Evolutionary conservation across 495 filamentous ascomycete species (phyloP).

Genomic region (Talaromyces nanjingensis): DNA sequence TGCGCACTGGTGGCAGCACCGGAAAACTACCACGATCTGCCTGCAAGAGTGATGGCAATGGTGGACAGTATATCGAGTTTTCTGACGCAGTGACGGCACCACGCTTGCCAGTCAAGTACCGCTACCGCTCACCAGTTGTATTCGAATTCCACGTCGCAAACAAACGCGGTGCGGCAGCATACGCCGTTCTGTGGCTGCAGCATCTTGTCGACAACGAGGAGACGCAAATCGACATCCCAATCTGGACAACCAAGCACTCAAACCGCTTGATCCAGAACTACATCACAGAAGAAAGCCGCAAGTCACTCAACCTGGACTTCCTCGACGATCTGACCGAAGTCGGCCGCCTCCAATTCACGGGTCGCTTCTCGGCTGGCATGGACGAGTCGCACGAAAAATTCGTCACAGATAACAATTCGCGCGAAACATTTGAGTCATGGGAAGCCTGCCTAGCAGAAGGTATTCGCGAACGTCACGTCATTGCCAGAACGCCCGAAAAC

Average conservation of each 20-base stretch:
- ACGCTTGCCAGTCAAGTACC: constrained; percentile 77
- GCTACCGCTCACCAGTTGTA: constrained; percentile 81
- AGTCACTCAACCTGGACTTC: constrained; percentile 51
- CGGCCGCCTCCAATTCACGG: constrained; percentile 71
- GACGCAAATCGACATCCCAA: constrained; percentile 69
- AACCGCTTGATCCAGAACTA: constrained; percentile 82
- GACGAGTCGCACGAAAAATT: constrained; percentile 81
- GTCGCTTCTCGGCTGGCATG: constrained; percentile 80
- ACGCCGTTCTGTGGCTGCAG: constrained; percentile 79
- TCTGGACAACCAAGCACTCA: constrained; percentile 72
- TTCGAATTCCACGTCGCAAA: constrained; percentile 72
- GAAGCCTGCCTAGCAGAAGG: constrained; percentile 84
- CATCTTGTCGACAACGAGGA: constrained; percentile 75
- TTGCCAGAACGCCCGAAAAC: constrained; percentile 56
- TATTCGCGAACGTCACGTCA: constrained; percentile 60
- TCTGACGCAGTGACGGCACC: constrained; percentile 46
- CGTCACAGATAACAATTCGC: constrained; percentile 76
- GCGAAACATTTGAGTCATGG: constrained; percentile 93
- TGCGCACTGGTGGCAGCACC: constrained; percentile 79
- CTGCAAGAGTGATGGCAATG: constrained; percentile 51
- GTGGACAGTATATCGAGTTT: constrained; percentile 60
- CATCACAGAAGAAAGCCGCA: constrained; percentile 64
- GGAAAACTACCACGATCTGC: constrained; percentile 56
- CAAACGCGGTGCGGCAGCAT: constrained; percentile 63
- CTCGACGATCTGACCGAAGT: constrained; percentile 68